These are phyloP conservation scores for Monosporozyma solicola DNA, from an alignment of 805 yeast genomes.

Conservation along the genomic window DNA sequence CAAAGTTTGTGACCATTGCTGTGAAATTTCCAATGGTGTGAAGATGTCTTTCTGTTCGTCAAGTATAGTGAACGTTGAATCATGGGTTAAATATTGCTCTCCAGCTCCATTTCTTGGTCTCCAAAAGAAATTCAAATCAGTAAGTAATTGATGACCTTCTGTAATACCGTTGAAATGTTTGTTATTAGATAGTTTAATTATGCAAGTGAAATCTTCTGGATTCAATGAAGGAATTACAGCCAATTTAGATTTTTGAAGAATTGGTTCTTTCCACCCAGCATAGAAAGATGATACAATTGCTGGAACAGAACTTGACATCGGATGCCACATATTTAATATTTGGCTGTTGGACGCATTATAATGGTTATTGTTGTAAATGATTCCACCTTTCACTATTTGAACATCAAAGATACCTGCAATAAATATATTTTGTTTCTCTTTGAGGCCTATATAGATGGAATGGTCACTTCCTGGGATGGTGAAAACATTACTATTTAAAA, in stretches of 20 bases:
- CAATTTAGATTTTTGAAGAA: constrained; percentile 6
- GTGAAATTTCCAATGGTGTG: constrained; percentile 12
- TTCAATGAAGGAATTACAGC: constrained; percentile 3
- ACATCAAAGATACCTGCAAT: constrained; percentile 22
- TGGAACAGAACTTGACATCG: constrained; percentile 23
- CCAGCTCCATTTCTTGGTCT: constrained; percentile 4
- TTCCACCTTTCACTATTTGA: constrained; percentile 28
- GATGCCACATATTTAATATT: constrained; percentile 21
- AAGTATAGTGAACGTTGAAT: constrained; percentile 12
- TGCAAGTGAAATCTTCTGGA: constrained; percentile 16
- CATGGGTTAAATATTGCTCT: not conserved
- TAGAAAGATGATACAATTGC: constrained; percentile 21
- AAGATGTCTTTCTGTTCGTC: constrained; percentile 7
- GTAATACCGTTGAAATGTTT: constrained; percentile 8
- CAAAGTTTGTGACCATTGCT: constrained; percentile 16
- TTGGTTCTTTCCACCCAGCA: constrained; percentile 27
- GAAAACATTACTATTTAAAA: constrained; percentile 10
- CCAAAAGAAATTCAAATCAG: constrained; percentile 20
- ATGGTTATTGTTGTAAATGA: constrained; percentile 24
- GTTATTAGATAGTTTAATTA: constrained; percentile 15
- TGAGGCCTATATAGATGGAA: constrained; percentile 16
- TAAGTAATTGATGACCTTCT: constrained; percentile 10
- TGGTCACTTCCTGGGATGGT: constrained; percentile 6
- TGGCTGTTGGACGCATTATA: constrained; percentile 21
- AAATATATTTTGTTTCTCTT: constrained; percentile 17